Conservation (phyloP, 2,329 filamentous ascomycete species). For the Xylaria sp. region DNA sequence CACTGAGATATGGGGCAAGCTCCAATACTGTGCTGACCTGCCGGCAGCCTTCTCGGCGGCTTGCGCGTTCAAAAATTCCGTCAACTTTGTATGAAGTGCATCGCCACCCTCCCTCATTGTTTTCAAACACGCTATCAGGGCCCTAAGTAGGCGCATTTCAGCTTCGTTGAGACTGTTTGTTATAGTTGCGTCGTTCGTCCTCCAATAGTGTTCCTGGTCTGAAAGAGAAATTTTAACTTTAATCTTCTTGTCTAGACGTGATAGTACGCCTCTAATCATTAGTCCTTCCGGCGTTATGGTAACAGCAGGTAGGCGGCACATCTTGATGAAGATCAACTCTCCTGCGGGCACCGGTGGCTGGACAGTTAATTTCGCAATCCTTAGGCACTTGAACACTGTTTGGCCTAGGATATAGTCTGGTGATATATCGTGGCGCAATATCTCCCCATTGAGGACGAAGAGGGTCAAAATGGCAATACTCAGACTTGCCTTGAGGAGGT, state of each 20-base stretch:
- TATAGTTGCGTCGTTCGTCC: background rate
- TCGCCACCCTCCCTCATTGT: constrained; percentile 18
- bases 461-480: constrained; percentile 24
- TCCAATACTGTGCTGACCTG: constrained; percentile 16
- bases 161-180: background rate
- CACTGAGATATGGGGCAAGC: constrained; percentile 5
- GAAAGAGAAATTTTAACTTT: constrained; percentile 8
- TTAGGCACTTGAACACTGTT: background rate
- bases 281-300: constrained; percentile 13
- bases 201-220: background rate
- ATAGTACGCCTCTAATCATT: constrained; percentile 19
- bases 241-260: constrained; percentile 22
- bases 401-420: background rate
- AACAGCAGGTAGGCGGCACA: constrained; percentile 18
- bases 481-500: constrained; percentile 17
- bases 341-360: constrained; percentile 20
- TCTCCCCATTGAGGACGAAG: constrained; percentile 23
- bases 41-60: background rate
- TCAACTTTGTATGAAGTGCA: constrained; percentile 17
- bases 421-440: constrained; percentile 15
- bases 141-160: background rate
- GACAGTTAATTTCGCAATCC: constrained; percentile 1
- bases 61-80: constrained; percentile 7
- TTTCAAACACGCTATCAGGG: constrained; percentile 10
- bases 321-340: constrained; percentile 24